Evolutionary conservation across 2,329 filamentous ascomycete genomes (phyloP).

Genomic region (Xylaria sp.): DNA sequence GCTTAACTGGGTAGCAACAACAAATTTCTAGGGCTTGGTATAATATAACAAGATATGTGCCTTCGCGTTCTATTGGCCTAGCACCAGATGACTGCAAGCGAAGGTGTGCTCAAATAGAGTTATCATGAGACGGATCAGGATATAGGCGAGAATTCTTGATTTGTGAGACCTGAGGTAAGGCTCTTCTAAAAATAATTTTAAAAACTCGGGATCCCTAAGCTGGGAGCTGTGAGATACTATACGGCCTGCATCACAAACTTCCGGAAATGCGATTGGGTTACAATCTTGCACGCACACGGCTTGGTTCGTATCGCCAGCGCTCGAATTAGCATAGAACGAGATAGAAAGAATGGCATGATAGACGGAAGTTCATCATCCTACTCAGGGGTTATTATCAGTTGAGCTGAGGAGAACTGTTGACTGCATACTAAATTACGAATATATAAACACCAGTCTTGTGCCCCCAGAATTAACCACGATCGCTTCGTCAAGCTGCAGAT

Average conservation of each 20-base stretch:
- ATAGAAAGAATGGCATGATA: constrained; percentile 12
- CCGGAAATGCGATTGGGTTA: constrained; percentile 19
- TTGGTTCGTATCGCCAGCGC: constrained; percentile 2
- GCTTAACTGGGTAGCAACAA: not conserved
- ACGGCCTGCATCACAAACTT: constrained; percentile 21
- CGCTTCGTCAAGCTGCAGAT: constrained; percentile 20
- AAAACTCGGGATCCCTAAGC: constrained; percentile 4
- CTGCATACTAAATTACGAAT: not conserved
- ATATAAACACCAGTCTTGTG: constrained; percentile 27
- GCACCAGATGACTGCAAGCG: not conserved
- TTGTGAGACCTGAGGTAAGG: constrained; percentile 9
- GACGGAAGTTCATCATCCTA: constrained; percentile 27
- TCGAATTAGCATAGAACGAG: constrained; percentile 1
- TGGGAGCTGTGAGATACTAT: constrained; percentile 28
- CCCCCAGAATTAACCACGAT: not conserved
- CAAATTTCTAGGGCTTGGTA: not conserved
- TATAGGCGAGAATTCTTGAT: constrained; percentile 7
- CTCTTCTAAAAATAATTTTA: constrained; percentile 24
- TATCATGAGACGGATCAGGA: constrained; percentile 9
- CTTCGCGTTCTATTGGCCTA: constrained; percentile 21
- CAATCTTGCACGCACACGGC: constrained; percentile 22
- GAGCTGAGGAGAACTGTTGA: constrained; percentile 12
- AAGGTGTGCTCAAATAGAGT: not conserved
- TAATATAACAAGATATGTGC: constrained; percentile 2
- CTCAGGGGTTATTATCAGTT: not conserved